Evolutionary conservation across 2,329 filamentous ascomycete species (phyloP), one percentile per base, ranked within the genome.

Genomic region (Grosmannia clavigera): DNA sequence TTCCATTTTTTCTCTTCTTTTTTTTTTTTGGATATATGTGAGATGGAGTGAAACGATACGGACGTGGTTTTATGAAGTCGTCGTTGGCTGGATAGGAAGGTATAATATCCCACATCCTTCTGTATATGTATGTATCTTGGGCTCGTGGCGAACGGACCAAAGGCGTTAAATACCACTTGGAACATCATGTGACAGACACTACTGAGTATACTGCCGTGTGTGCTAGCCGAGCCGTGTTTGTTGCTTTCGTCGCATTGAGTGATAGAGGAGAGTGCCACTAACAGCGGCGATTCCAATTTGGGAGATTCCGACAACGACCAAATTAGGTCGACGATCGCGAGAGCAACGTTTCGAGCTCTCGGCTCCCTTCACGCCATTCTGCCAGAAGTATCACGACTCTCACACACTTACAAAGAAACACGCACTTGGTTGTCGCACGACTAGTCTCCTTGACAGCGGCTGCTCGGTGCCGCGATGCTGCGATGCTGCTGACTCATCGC

Each of bases 101-200:
- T 6, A 27, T 51, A 51, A 51, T 51, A 25, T 51, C 54, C 19
- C 11, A 22, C 22, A 55, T 35, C 14, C 31, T 55, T 55, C n/a
- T 55, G 54, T 55, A 43, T 55, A 40, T 55, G 52, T 55, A 55
- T 55, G 54, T 55, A 55, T 55, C 27, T 53, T 53, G 51, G 27
- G 14, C 16, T 33, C 19, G 51, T 53, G 51, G 19, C 19, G 33
- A 27, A 53, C 29, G 51, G 51, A 33, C 51, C 29, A 33, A 16
- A 53, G 27, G 27, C 51, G 51, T 53, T 53, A 10, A 53, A 53
- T 53, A 53, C 51, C 51, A 53, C 48, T 51, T 51, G 48, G 48
- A 51, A 27, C 22, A 27, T 54, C 48, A 51, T 51, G 48, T 51
- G 48, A 51, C 22, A 27, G 22, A 25, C 22, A 25, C 48, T 27